Percentiles rank a stretch among this genome's conserved stretches.
Conservation (phyloP, 306 rosid genomes). For the Delonix regia region DNA sequence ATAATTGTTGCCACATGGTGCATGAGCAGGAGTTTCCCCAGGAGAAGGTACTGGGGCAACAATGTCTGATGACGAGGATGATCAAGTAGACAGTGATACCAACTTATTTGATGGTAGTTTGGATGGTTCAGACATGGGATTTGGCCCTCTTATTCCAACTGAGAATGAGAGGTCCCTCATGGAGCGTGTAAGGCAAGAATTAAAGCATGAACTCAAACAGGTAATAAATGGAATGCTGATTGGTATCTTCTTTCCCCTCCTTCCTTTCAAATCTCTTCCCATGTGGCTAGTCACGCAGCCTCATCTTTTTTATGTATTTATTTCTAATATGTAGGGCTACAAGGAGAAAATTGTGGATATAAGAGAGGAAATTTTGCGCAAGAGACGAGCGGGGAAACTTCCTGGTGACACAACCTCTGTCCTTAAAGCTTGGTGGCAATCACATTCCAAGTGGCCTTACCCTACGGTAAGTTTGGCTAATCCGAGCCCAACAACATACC, state of each 20-base stretch:
- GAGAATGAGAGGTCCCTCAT: conserved; percentile 96
- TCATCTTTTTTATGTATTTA: not conserved
- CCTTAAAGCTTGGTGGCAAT: conserved; percentile 94
- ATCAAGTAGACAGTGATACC: conserved; percentile 82
- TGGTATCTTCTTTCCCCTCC: not conserved
- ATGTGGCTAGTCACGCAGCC: not conserved
- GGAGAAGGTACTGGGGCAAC: conserved; percentile 99
- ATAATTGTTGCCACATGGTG: conserved; percentile 25
- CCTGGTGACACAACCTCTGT: conserved; percentile 99
- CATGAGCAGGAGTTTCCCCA: conserved; percentile 80
- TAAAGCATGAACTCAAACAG: conserved; percentile 94
- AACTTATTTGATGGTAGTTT: conserved; percentile 80
- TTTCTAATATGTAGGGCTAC: conserved; percentile 58
- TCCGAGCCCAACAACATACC: conserved; percentile 8
- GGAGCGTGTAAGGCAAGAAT: conserved; percentile 97
- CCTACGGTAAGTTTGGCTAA: conserved; percentile 72
- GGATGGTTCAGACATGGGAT: conserved; percentile 92
- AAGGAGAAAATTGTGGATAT: conserved; percentile 97
- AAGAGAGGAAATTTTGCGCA: conserved; percentile 93
- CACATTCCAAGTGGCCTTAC: conserved; percentile 98
- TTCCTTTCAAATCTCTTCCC: conserved; percentile 23
- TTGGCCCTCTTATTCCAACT: conserved; percentile 96
- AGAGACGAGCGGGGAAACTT: conserved; percentile 99
- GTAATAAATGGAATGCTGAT: conserved; percentile 42
- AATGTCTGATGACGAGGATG: conserved; percentile 97